A percentile compares a stretch with the other conserved stretches of the same genome.
Evolutionary conservation across 495 filamentous ascomycete species (phyloP).

Genomic region (Penicillium simplicissimum): DNA sequence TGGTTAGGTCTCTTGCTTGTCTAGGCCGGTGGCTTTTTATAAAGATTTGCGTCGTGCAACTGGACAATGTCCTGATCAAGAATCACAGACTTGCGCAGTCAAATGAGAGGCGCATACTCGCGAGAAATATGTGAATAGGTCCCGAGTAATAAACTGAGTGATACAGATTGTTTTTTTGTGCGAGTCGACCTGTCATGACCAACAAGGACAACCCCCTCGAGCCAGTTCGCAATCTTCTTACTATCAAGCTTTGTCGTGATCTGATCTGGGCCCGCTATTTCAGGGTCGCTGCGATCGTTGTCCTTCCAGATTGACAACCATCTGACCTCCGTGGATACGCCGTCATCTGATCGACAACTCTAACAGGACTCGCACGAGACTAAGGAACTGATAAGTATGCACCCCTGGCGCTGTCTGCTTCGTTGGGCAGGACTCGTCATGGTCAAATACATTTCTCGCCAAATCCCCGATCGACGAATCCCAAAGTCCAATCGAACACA

Average conservation of each 20-base stretch:
- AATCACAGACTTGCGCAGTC: too few species aligned
- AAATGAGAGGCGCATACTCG: too few species aligned
- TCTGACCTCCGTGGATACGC: neutral
- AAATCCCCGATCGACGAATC: neutral
- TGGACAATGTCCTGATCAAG: too few species aligned
- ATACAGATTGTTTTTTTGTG: too few species aligned
- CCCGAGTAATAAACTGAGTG: too few species aligned
- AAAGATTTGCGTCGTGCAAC: too few species aligned
- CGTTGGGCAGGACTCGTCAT: conserved; percentile 1
- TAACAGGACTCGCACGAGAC: neutral
- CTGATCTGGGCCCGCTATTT: neutral
- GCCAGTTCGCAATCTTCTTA: neutral
- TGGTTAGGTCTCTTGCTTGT: too few species aligned
- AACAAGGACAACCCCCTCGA: too few species aligned
- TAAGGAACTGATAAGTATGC: conserved; percentile 7
- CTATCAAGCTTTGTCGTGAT: neutral
- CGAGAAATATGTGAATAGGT: too few species aligned
- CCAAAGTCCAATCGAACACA: neutral
- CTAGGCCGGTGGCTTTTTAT: too few species aligned
- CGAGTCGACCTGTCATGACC: too few species aligned
- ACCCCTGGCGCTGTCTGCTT: conserved; percentile 6
- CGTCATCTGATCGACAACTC: conserved; percentile 1
- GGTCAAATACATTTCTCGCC: neutral
- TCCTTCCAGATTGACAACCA: neutral
- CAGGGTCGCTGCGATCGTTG: conserved; percentile 2